Percentiles rank a stretch among this genome's conserved stretches.
These are phyloP conservation scores for Hirschfeldia incana DNA, from an alignment of 345 rosid species.

Conservation along the genomic window DNA sequence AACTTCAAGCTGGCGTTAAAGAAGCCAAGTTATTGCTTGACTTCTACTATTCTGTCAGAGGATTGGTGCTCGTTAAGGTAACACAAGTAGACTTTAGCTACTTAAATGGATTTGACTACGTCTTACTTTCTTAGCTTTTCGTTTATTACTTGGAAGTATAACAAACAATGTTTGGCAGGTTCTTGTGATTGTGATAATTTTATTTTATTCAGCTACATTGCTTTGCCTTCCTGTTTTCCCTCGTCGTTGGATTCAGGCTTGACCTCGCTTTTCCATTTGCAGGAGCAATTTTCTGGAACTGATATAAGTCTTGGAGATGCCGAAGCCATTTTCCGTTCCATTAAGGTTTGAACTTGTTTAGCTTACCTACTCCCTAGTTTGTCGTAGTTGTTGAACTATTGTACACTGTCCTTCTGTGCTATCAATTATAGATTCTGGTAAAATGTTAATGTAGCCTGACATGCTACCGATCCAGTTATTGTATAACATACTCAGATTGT, in stretches of 20 bases:
- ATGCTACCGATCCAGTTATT: too few species aligned
- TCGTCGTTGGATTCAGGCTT: not conserved
- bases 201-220: constrained; percentile 3
- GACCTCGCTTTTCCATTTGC: constrained; percentile 23
- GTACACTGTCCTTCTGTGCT: constrained; percentile 1
- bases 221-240: not conserved
- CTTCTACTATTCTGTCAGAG: constrained; percentile 69
- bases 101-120: not conserved
- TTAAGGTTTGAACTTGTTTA: constrained; percentile 63
- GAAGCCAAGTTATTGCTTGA: constrained; percentile 75
- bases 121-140: too few species aligned
- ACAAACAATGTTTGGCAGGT: not conserved
- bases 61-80: constrained; percentile 83
- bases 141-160: not conserved
- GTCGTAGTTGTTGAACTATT: not conserved
- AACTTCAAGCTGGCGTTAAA: constrained; percentile 61
- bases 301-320: constrained; percentile 73
- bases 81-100: constrained; percentile 20
- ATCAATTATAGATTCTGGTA: not conserved
- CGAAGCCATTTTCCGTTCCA: constrained; percentile 68
- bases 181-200: not conserved
- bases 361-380: constrained; percentile 1
- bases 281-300: constrained; percentile 66
- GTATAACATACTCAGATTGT: not conserved
- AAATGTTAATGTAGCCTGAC: too few species aligned